Base-by-base conservation (phyloP, 2,329 filamentous ascomycete genomes). In the Aspergillus proliferans region DNA sequence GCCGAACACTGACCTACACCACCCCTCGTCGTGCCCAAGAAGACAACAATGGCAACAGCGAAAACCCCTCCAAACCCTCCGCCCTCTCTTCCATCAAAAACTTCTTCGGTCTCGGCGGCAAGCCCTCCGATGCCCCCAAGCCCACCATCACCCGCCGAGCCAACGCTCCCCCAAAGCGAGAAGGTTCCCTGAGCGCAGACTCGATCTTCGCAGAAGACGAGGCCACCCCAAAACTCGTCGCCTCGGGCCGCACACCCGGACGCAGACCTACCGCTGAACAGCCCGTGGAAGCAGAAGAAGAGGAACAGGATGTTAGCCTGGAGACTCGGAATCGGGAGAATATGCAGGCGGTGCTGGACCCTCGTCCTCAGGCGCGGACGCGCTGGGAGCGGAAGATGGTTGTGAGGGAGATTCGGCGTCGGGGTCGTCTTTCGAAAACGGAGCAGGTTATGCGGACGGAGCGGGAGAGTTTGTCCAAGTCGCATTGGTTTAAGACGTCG, bases 371-470 rank as follows among this genome's bases (percentile, higher is more conserved):
- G 41, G 78, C 78, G 49, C 82, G 90, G 50, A 75, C 83, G 47
- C 79, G 84, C 50, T 95, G 87, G 83, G 84, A 95, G 73, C 80
- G 88, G 61, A 89, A 86, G 70, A 89, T 91, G 78, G 81, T 95
- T 38, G 86, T 92, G 48, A 82, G 86, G 57, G 81, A 86, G 67
- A 78, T 96, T 44, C 79, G 78, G 46, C 80, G 80, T 52, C 76
- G 85, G 43, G 85, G 86, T 7, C 78, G 87, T 40, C 68, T 91
- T 46, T 79, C 82, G 15, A 81, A 81, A 54, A 75, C 79, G 45
- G 81, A 90, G 59, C 76, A 80, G 47, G 80, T 96, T 52, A 80
- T 82, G 63, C 82, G 84, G 58, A 81, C 78, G 6, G 83, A 86
- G 65, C 72, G 82, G 38, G 73, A 81, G 58, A 74, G 75, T 47